These are phyloP conservation scores for Clonostachys chloroleuca DNA, from an alignment of 2,329 filamentous ascomycete species.

Conservation along the genomic window DNA sequence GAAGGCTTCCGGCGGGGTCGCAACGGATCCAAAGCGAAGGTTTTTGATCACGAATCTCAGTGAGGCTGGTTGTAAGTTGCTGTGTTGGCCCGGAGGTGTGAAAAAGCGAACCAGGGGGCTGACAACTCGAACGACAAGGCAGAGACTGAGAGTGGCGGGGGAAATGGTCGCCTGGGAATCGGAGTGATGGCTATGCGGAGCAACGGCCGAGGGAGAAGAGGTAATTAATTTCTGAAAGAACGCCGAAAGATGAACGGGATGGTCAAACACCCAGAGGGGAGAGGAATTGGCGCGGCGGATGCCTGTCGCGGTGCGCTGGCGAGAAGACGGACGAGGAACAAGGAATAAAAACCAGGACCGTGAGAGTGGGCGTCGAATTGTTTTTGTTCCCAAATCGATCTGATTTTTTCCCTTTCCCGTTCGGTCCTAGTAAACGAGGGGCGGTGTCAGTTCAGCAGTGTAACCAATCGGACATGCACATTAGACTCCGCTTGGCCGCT, in stretches of 20 bases:
- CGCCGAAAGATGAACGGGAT: constrained; percentile 22
- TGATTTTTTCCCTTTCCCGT: constrained; percentile 14
- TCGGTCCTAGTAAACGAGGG: neutral
- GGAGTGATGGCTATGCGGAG: too few relatives aligned
- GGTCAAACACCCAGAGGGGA: constrained; percentile 31
- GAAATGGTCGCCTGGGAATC: constrained; percentile 2
- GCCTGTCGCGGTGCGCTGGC: constrained; percentile 13
- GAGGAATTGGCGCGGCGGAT: constrained; percentile 38
- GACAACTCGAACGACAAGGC: too few relatives aligned
- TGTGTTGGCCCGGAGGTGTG: too few relatives aligned
- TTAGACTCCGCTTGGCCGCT: too few relatives aligned
- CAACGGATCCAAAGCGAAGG: too few relatives aligned
- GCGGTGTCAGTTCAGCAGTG: neutral
- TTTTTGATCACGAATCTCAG: too few relatives aligned
- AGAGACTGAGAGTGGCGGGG: constrained; percentile 4
- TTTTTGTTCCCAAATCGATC: neutral
- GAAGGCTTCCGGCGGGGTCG: too few relatives aligned
- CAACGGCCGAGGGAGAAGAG: constrained; percentile 12
- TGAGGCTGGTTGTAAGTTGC: too few relatives aligned
- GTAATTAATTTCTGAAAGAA: constrained; percentile 26
- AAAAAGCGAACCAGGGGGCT: too few relatives aligned
- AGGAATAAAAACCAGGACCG: constrained; percentile 1
- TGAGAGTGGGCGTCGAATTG: neutral
- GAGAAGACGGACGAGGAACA: constrained; percentile 4
- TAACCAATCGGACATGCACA: neutral